Conservation (phyloP, 2,329 filamentous ascomycete genomes). For the Aspergillus sp. region DNA sequence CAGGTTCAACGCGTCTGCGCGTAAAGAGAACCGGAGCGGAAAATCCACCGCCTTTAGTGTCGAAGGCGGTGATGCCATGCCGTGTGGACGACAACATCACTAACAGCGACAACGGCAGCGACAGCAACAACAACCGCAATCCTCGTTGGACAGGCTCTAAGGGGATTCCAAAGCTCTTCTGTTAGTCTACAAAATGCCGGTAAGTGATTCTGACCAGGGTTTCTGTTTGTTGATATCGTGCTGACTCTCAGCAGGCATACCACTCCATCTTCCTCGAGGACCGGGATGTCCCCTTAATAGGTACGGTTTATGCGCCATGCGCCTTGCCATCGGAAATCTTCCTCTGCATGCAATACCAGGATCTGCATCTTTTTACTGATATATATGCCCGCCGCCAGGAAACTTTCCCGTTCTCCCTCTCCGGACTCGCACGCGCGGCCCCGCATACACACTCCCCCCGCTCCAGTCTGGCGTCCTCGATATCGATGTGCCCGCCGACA, state of each 20-base stretch:
- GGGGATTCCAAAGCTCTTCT: slow-evolving; percentile 5
- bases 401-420: slow-evolving; percentile 94
- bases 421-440: slow-evolving; percentile 90
- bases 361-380: no score
- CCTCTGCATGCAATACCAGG: no score
- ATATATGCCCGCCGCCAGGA: slow-evolving; percentile 39
- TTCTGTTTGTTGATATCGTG: neutral
- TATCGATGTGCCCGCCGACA: slow-evolving; percentile 62
- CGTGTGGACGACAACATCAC: slow-evolving; percentile 7
- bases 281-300: slow-evolving; percentile 59
- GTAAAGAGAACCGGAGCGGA: slow-evolving; percentile 36
- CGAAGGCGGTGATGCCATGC: slow-evolving; percentile 21
- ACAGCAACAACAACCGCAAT: slow-evolving; percentile 2
- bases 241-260: slow-evolving; percentile 62
- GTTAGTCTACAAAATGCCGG: slow-evolving; percentile 37
- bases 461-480: slow-evolving; percentile 50
- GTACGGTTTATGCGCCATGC: slow-evolving; percentile 27
- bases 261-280: slow-evolving; percentile 92
- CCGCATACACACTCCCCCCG: slow-evolving; percentile 72
- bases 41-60: slow-evolving; percentile 21
- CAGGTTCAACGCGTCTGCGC: slow-evolving; percentile 12
- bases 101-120: slow-evolving; percentile 4
- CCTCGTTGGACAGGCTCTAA: slow-evolving; percentile 16
- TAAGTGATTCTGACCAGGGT: slow-evolving; percentile 20
- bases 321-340: no score